Percentiles rank a stretch among this genome's conserved stretches.
These are phyloP conservation scores for Auriscalpium orientale DNA, from an alignment of 768 basidiomycete species.

Conservation along the genomic window DNA sequence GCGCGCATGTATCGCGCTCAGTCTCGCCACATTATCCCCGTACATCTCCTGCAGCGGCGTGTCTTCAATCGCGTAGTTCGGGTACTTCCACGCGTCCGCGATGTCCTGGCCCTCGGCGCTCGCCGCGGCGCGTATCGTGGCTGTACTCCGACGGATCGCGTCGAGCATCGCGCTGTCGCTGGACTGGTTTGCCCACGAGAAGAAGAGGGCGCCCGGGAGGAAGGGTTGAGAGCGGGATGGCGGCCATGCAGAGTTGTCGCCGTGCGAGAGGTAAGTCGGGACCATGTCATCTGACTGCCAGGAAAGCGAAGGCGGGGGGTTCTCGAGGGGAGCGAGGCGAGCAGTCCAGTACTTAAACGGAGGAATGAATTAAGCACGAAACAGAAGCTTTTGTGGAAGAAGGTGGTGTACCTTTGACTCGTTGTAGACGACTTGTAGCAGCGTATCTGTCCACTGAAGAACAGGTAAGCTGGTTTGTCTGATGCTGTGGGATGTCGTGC, in stretches of 20 bases:
- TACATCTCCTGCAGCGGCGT: constrained; percentile 8
- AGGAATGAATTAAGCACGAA: no score
- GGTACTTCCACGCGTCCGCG: neutral
- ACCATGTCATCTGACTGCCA: neutral
- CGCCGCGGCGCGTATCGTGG: neutral
- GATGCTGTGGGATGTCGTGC: no score
- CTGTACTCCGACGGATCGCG: no score
- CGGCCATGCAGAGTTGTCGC: constrained; percentile 4
- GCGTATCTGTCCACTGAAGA: neutral
- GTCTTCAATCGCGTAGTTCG: constrained; percentile 6
- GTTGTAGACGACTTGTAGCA: no score
- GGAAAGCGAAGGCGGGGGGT: neutral
- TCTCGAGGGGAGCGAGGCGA: neutral
- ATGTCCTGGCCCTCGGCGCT: constrained; percentile 7
- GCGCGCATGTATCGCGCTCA: neutral
- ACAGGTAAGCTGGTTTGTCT: no score
- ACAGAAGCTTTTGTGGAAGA: no score
- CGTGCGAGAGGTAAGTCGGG: neutral
- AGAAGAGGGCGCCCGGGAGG: neutral
- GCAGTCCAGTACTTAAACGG: no score
- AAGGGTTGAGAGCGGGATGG: constrained; percentile 2
- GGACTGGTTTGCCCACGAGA: neutral
- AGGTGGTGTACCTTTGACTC: no score
- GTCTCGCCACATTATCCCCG: constrained; percentile 4
- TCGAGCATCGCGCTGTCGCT: no score